Conservation (phyloP, 768 basidiomycete genomes). For the Boletales sp. region DNA sequence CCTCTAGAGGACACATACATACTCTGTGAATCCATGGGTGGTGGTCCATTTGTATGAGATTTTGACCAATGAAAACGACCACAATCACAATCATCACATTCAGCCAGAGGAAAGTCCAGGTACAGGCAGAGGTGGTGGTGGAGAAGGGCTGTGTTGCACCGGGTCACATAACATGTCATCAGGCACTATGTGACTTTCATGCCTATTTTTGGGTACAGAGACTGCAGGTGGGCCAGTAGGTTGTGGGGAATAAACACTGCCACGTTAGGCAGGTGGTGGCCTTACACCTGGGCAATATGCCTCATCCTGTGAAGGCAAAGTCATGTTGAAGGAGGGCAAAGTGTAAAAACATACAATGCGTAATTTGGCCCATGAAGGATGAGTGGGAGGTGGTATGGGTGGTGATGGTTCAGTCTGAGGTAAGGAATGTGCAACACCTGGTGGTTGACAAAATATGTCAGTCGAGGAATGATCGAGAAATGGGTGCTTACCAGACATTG, state of each 20-base stretch:
- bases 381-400: too few species aligned
- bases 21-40: constrained; percentile 11
- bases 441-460: too few species aligned
- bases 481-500: too few species aligned
- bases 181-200: not conserved
- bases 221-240: constrained; percentile 1
- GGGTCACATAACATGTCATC: constrained; percentile 7
- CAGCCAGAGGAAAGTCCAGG: constrained; percentile 1
- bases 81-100: constrained; percentile 14
- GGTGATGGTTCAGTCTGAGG: too few species aligned
- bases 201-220: constrained; percentile 7
- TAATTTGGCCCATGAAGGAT: too few species aligned
- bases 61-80: constrained; percentile 16
- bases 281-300: constrained; percentile 25
- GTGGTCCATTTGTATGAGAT: constrained; percentile 5
- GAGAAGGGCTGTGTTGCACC: constrained; percentile 12
- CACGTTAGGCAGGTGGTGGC: constrained; percentile 6
- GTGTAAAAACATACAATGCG: too few species aligned
- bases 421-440: too few species aligned
- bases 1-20: constrained; percentile 16
- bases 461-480: too few species aligned
- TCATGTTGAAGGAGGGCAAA: too few species aligned
- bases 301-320: constrained; percentile 35
- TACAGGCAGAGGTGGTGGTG: constrained; percentile 9
- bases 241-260: constrained; percentile 6